Conservation (phyloP, 192 early-diverging fungal genomes). For the Coemansia reversa region DNA sequence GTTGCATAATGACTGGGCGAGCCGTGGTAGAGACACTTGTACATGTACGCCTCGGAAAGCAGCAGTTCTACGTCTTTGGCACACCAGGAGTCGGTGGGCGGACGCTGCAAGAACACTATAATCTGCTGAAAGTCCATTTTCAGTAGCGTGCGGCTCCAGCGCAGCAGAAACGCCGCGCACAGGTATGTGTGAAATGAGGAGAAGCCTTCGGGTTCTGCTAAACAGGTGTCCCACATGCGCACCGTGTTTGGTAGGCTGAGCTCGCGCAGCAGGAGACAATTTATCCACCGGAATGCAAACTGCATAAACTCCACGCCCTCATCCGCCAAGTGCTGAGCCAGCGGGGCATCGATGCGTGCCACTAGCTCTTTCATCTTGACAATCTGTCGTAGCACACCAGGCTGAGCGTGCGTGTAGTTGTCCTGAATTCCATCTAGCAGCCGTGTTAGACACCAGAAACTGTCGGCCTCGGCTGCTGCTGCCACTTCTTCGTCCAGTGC, state of each 20-base stretch:
- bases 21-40: conserved; percentile 92
- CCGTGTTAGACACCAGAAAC: conserved; percentile 96
- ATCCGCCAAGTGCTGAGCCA: conserved; percentile 77
- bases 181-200: conserved; percentile 98
- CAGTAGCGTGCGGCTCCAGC: conserved; percentile 84
- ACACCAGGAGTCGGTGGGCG: conserved; percentile 83
- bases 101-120: conserved; percentile 89
- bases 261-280: conserved; percentile 98
- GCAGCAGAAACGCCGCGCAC: conserved; percentile 95
- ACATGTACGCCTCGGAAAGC: conserved; percentile 95
- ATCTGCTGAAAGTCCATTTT: conserved; percentile 92
- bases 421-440: conserved; percentile 98
- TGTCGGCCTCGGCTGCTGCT: conserved; percentile 85
- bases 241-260: conserved; percentile 81
- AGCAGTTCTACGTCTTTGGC: conserved; percentile 92
- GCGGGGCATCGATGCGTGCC: conserved; percentile 75
- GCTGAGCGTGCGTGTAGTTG: conserved; percentile 97
- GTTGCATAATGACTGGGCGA: conserved; percentile 75
- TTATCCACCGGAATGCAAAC: conserved; percentile 99
- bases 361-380: conserved; percentile 86
- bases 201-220: conserved; percentile 67
- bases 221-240: conserved; percentile 99
- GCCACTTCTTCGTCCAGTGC: conserved; percentile 57
- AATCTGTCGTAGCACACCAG: conserved; percentile 93
- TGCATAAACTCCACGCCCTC: conserved; percentile 97